These are phyloP conservation scores for Calocybe indica DNA, from an alignment of 768 basidiomycete species.

Conservation along the genomic window DNA sequence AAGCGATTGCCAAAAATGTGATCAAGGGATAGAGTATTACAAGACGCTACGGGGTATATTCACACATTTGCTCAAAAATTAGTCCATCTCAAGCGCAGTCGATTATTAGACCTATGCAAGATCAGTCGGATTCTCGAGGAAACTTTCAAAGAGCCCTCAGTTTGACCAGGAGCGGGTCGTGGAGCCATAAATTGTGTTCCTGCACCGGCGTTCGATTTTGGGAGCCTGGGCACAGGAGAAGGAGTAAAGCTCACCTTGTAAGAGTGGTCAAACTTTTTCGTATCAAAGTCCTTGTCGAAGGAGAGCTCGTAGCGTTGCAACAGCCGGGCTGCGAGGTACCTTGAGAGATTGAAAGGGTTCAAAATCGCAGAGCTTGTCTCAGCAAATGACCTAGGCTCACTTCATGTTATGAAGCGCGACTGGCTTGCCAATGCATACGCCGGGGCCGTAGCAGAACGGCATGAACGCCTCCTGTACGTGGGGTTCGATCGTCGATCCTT, in stretches of 20 bases:
- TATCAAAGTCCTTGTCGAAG: slow-evolving; percentile 10
- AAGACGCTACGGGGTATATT: no score
- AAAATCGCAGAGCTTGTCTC: not conserved
- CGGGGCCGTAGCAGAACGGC: slow-evolving; percentile 14
- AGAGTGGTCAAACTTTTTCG: slow-evolving; percentile 13
- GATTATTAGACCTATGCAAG: no score
- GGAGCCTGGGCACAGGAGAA: not conserved
- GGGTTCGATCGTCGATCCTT: not conserved
- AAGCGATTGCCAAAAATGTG: no score
- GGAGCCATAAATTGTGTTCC: slow-evolving; percentile 19
- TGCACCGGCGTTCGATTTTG: not conserved
- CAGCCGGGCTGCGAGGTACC: slow-evolving; percentile 10
- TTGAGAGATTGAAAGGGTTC: not conserved
- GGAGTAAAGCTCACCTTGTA: slow-evolving; percentile 10
- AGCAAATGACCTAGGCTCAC: slow-evolving; percentile 1
- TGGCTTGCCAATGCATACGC: slow-evolving; percentile 18
- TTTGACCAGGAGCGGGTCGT: slow-evolving; percentile 10
- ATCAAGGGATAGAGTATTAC: no score
- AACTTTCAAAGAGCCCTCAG: slow-evolving; percentile 1
- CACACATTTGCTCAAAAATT: no score
- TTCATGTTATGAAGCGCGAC: slow-evolving; percentile 22
- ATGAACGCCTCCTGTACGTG: slow-evolving; percentile 13
- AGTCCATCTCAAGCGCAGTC: no score
- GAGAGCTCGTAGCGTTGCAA: slow-evolving; percentile 11
- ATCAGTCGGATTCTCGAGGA: no score